These are phyloP conservation scores for Microcos paniculata DNA, from an alignment of 345 rosid species.

Conservation along the genomic window DNA sequence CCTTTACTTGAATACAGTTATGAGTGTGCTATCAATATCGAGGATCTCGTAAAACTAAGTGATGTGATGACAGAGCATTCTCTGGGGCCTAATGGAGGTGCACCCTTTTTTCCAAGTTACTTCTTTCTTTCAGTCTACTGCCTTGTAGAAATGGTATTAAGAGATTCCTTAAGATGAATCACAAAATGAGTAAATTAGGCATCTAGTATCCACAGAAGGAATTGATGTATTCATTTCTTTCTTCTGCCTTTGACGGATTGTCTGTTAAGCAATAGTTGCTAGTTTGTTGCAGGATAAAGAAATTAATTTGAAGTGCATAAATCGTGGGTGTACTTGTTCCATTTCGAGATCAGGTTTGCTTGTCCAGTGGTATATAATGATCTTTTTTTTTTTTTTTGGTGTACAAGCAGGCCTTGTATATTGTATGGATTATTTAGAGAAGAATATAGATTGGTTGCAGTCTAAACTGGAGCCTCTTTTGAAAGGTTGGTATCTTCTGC, in stretches of 20 bases:
- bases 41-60: slow-evolving; percentile 73
- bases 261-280: neutral
- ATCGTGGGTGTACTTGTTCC: neutral
- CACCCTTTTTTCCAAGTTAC: neutral
- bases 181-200: slow-evolving; percentile 1
- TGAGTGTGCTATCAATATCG: slow-evolving; percentile 82
- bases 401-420: slow-evolving; percentile 61
- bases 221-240: neutral
- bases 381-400: slow-evolving; percentile 10
- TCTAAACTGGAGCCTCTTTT: slow-evolving; percentile 75
- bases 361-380: slow-evolving; percentile 5
- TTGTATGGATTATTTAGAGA: slow-evolving; percentile 89
- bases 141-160: neutral
- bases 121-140: neutral
- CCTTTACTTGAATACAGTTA: slow-evolving; percentile 63
- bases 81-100: slow-evolving; percentile 98
- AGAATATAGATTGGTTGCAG: slow-evolving; percentile 90
- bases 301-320: neutral
- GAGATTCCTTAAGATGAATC: neutral
- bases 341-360: neutral
- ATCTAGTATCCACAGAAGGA: neutral
- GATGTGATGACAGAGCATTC: slow-evolving; percentile 84
- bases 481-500: slow-evolving; percentile 48
- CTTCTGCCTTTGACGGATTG: neutral
- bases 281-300: neutral